A percentile compares a stretch with the other conserved stretches of the same genome.
phyloP scores from a whole-genome alignment of 2,329 filamentous ascomycete species.

The Lachnellula cervina region DNA sequence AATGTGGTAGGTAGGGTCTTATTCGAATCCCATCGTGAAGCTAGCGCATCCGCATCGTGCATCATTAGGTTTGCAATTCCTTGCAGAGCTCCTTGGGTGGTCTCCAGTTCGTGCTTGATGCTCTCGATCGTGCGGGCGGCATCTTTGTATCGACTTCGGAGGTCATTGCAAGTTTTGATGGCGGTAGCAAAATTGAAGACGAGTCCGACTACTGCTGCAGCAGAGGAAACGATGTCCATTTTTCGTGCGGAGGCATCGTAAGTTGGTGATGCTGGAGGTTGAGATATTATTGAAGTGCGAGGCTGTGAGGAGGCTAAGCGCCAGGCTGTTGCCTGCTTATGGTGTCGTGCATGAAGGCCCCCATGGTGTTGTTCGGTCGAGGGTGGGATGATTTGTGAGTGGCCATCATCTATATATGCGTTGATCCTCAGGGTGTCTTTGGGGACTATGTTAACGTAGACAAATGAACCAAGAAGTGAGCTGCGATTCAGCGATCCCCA shows the following conservation, averaged over 20 bases:
- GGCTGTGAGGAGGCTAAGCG: neutral
- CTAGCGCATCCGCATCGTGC: slow-evolving; percentile 9
- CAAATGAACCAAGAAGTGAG: too few relatives aligned
- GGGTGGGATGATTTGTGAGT: neutral
- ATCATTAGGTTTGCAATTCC: slow-evolving; percentile 11
- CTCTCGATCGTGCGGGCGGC: slow-evolving; percentile 5
- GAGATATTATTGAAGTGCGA: neutral
- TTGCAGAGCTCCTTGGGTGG: slow-evolving; percentile 6
- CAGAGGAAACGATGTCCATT: slow-evolving; percentile 13
- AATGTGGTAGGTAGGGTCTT: slow-evolving; percentile 6
- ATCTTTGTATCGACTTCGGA: slow-evolving; percentile 8
- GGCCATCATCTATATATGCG: neutral
- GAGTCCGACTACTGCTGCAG: slow-evolving; percentile 7
- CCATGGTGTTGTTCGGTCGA: neutral
- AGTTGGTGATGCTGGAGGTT: neutral
- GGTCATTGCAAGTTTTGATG: slow-evolving; percentile 11
- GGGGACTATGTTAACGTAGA: too few relatives aligned
- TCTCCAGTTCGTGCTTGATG: slow-evolving; percentile 8
- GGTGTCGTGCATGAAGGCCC: neutral
- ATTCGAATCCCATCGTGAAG: slow-evolving; percentile 11
- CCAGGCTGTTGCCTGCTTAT: neutral
- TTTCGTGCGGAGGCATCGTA: neutral
- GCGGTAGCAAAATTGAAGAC: slow-evolving; percentile 12
- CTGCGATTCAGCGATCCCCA: too few relatives aligned
- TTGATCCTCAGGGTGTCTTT: neutral